These are phyloP conservation scores for Aureobasidium sp. DNA, from an alignment of 2,329 filamentous ascomycete genomes.

Conservation along the genomic window DNA sequence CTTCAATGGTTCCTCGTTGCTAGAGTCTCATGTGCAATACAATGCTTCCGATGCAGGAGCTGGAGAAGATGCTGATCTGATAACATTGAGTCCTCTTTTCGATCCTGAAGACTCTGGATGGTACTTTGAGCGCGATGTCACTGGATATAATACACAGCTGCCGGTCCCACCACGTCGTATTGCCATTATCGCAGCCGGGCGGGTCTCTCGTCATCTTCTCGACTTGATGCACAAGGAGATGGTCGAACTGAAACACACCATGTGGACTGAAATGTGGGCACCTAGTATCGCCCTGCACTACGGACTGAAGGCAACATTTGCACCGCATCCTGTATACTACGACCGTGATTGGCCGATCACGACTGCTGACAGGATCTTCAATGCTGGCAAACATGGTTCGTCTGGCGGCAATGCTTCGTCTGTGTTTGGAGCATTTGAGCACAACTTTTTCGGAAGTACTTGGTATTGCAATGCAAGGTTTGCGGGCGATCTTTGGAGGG, in stretches of 20 bases:
- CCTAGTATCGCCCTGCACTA: background rate
- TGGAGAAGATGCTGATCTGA: background rate
- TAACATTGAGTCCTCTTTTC: background rate
- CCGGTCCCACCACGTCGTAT: background rate
- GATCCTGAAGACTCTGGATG: background rate
- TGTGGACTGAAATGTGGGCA: constrained; percentile 9
- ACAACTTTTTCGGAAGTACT: background rate
- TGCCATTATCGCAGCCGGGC: background rate
- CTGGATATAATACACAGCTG: background rate
- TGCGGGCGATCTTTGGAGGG: background rate
- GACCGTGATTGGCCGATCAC: background rate
- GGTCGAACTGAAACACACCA: background rate
- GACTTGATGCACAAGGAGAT: background rate
- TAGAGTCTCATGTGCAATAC: constrained; percentile 53
- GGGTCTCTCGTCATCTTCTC: background rate
- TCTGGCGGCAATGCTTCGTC: background rate
- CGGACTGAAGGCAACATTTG: background rate
- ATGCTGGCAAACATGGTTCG: background rate
- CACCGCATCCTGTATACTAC: background rate
- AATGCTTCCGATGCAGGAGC: constrained; percentile 47
- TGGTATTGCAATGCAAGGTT: background rate
- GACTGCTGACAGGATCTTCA: background rate
- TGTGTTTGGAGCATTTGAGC: background rate
- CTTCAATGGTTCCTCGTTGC: constrained; percentile 43
- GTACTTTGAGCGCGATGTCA: background rate